phyloP scores from a whole-genome alignment of 2,329 filamentous ascomycete genomes.

The Pseudogymnoascus sp. region DNA sequence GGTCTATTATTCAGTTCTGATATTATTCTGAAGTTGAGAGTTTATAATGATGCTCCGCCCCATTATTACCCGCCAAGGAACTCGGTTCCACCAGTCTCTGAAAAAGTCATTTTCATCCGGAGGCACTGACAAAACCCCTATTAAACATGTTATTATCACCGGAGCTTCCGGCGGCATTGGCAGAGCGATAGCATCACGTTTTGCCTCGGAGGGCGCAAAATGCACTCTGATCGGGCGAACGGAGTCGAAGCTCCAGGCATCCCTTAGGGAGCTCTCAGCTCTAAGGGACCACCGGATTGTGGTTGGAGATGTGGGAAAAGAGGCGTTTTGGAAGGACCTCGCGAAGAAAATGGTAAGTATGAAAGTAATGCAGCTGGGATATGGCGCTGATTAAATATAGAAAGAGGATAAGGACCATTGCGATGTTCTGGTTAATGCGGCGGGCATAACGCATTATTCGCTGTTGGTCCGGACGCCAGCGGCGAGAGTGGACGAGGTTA shows the following conservation, averaged over 20 bases:
- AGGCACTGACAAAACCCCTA: neutral
- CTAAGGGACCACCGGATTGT: conserved; percentile 15
- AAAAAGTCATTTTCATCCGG: neutral
- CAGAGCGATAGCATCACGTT: conserved; percentile 55
- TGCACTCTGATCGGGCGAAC: conserved; percentile 54
- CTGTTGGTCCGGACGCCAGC: conserved; percentile 50
- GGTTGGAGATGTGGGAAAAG: conserved; percentile 24
- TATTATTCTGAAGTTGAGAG: neutral
- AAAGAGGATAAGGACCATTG: conserved; percentile 24
- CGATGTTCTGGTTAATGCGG: conserved; percentile 68
- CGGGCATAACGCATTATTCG: conserved; percentile 60
- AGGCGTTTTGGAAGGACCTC: conserved; percentile 21
- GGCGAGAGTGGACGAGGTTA: conserved; percentile 44
- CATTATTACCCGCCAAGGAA: neutral
- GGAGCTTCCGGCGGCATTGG: conserved; percentile 67
- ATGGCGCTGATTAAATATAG: neutral
- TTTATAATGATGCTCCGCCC: neutral
- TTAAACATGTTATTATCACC: conserved; percentile 46
- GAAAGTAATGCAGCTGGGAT: neutral
- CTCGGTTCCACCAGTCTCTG: neutral
- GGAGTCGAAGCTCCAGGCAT: conserved; percentile 58
- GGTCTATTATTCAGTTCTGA: neutral
- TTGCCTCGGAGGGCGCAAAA: conserved; percentile 51
- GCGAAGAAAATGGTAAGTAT: conserved; percentile 18
- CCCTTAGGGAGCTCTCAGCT: conserved; percentile 40